Evolutionary conservation across 2,329 filamentous ascomycete genomes (phyloP).

Genomic region (Monilinia aucupariae): DNA sequence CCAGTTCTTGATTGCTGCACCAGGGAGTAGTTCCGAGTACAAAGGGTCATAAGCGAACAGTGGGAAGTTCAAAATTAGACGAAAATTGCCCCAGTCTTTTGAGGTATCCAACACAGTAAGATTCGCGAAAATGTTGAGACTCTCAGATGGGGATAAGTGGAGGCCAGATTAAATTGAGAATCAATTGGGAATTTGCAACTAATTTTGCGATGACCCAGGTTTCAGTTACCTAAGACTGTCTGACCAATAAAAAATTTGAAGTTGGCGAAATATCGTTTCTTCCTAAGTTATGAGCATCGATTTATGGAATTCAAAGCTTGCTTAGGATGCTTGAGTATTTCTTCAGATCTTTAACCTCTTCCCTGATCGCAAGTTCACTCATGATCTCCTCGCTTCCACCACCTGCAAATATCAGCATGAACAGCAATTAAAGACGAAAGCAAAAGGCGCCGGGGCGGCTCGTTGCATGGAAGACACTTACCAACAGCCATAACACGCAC

Average conservation of each 20-base stretch:
- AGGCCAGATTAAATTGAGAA: too few relatives aligned
- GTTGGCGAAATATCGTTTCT: neutral
- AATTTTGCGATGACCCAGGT: too few relatives aligned
- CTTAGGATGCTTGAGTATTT: slow-evolving; percentile 22
- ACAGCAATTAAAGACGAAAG: neutral
- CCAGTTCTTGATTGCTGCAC: neutral
- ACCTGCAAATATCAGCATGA: slow-evolving; percentile 23
- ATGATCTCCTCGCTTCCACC: slow-evolving; percentile 36
- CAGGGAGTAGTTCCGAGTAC: neutral
- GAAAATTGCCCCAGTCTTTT: neutral
- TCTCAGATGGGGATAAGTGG: too few relatives aligned
- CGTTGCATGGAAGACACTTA: slow-evolving; percentile 19
- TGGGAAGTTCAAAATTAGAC: neutral
- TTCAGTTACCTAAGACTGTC: too few relatives aligned
- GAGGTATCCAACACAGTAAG: neutral
- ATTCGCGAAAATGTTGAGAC: neutral
- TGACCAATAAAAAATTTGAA: neutral
- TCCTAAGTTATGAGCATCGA: neutral
- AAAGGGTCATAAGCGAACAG: neutral
- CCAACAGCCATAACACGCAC: slow-evolving; percentile 42
- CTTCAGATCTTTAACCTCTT: slow-evolving; percentile 33
- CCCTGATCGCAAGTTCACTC: slow-evolving; percentile 32
- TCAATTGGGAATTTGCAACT: neutral
- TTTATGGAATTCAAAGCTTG: slow-evolving; percentile 24
- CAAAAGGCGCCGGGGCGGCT: neutral